These are phyloP conservation scores for Tylopilus cervinicoccineus DNA, from an alignment of 768 basidiomycete species.

Conservation along the genomic window DNA sequence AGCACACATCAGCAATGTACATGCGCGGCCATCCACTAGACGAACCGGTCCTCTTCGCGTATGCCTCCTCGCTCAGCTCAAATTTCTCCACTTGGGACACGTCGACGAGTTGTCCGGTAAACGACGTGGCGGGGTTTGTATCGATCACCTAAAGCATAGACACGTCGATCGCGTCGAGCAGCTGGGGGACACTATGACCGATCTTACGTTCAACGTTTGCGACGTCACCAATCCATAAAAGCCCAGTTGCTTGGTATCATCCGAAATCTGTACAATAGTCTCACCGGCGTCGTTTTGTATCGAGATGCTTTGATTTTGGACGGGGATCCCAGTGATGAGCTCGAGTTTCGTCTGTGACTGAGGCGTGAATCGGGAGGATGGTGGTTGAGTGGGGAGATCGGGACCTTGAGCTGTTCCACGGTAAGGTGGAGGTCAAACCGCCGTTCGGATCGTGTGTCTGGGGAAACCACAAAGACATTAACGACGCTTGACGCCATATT, in stretches of 20 bases:
- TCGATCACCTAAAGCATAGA: conserved; percentile 56
- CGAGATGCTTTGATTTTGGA: conserved; percentile 63
- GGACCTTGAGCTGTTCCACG: conserved; percentile 79
- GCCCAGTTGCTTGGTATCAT: conserved; percentile 66
- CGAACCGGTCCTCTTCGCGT: conserved; percentile 74
- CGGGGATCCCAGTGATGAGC: conserved; percentile 86
- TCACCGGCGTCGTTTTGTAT: conserved; percentile 55
- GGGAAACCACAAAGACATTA: conserved; percentile 77
- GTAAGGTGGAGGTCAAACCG: conserved; percentile 73
- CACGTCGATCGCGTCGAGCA: not conserved
- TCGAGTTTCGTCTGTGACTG: conserved; percentile 68
- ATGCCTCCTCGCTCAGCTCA: conserved; percentile 78
- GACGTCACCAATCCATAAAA: conserved; percentile 72
- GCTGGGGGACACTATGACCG: not conserved
- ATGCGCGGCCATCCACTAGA: not conserved
- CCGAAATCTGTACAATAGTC: conserved; percentile 52
- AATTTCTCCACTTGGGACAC: conserved; percentile 89
- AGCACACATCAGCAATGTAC: conserved; percentile 1
- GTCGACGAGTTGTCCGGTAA: conserved; percentile 84
- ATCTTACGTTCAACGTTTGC: conserved; percentile 75
- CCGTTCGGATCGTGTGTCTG: conserved; percentile 88
- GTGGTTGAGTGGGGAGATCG: conserved; percentile 3
- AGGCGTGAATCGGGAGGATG: not conserved
- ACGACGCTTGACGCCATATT: conserved; percentile 46
- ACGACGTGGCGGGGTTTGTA: conserved; percentile 66